Evolutionary conservation across 2,329 filamentous ascomycete species (phyloP).

Genomic region (Alternaria atra): DNA sequence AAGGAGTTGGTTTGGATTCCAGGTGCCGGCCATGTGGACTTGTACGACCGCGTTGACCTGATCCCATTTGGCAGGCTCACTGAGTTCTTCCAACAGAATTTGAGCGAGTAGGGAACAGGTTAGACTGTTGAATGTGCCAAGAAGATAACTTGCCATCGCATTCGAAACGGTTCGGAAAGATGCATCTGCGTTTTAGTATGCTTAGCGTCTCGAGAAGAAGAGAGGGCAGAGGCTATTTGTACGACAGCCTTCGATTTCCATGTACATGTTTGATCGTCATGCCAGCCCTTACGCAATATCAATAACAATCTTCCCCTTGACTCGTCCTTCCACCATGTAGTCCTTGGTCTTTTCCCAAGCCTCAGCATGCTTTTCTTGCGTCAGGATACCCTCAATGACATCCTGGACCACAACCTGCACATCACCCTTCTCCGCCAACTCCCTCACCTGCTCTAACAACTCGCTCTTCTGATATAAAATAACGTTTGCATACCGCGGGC

Average conservation of each 20-base stretch:
- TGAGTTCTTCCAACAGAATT: constrained; percentile 28
- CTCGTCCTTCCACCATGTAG: constrained; percentile 40
- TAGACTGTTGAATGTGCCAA: neutral
- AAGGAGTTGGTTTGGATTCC: constrained; percentile 50
- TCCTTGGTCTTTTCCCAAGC: constrained; percentile 36
- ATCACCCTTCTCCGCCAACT: constrained; percentile 32
- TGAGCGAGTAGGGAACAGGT: neutral
- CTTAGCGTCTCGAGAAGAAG: neutral
- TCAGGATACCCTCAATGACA: constrained; percentile 37
- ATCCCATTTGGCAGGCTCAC: constrained; percentile 48
- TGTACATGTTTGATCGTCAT: neutral
- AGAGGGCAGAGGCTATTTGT: neutral
- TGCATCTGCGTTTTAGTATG: neutral
- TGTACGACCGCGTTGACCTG: constrained; percentile 51
- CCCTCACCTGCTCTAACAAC: constrained; percentile 32
- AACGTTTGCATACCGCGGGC: constrained; percentile 43
- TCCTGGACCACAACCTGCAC: constrained; percentile 40
- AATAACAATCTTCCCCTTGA: constrained; percentile 45
- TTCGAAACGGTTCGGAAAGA: neutral
- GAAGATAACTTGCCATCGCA: neutral
- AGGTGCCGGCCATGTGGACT: constrained; percentile 48
- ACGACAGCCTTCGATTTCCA: neutral
- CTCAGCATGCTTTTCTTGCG: constrained; percentile 23
- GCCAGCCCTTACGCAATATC: constrained; percentile 13
- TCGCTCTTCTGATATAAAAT: constrained; percentile 34